Conservation (phyloP, 2,329 filamentous ascomycete species). For the Colletotrichum noveboracense region DNA sequence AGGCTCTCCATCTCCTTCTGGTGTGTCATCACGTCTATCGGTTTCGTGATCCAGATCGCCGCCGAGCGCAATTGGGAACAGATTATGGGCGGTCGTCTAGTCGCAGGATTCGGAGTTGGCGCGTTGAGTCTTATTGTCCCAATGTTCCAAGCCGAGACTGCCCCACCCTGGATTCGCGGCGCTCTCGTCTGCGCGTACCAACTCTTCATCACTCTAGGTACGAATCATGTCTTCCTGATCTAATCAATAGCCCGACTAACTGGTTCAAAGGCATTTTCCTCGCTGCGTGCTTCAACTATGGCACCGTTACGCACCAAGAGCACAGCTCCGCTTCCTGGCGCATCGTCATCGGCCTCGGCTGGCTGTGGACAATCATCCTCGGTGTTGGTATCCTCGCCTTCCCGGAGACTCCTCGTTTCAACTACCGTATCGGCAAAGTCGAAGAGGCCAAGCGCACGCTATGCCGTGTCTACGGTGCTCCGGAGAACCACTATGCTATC, state of each 20-base stretch:
- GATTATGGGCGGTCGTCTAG: constrained; percentile 67
- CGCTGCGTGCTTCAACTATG: constrained; percentile 55
- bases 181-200: constrained; percentile 72
- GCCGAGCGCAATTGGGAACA: constrained; percentile 64
- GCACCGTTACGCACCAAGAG: constrained; percentile 53
- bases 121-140: constrained; percentile 68
- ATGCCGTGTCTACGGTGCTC: constrained; percentile 52
- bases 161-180: constrained; percentile 70
- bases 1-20: constrained; percentile 67
- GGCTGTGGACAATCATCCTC: constrained; percentile 53
- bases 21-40: constrained; percentile 64
- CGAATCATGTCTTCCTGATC: constrained; percentile 63
- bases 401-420: constrained; percentile 57
- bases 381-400: constrained; percentile 55
- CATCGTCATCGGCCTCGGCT: constrained; percentile 61
- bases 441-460: constrained; percentile 54
- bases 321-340: constrained; percentile 62
- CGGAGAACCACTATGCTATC: constrained; percentile 47
- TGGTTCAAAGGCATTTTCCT: not conserved
- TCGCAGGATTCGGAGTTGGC: constrained; percentile 72
- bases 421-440: constrained; percentile 51
- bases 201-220: constrained; percentile 72
- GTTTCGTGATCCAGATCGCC: constrained; percentile 72
- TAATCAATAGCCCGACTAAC: not conserved
- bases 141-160: constrained; percentile 78